These are phyloP conservation scores for Furcasterigmium furcatum DNA, from an alignment of 2,329 filamentous ascomycete species.

Conservation along the genomic window DNA sequence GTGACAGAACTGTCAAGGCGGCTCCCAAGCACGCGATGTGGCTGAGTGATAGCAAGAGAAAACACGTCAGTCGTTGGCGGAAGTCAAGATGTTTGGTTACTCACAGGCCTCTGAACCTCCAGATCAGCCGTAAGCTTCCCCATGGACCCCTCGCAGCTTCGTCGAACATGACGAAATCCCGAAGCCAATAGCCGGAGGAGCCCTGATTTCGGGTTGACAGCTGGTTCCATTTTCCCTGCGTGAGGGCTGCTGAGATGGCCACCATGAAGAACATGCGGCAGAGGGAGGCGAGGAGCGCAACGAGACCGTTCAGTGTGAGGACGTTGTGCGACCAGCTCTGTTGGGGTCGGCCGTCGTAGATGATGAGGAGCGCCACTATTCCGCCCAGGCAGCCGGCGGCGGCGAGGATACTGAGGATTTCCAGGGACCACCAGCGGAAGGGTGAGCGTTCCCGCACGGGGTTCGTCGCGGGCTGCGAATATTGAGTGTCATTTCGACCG, in stretches of 20 bases:
- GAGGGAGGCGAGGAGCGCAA: neutral
- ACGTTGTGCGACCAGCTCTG: neutral
- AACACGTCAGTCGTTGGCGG: too few species aligned
- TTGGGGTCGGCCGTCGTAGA: neutral
- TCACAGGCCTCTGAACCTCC: neutral
- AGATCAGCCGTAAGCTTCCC: neutral
- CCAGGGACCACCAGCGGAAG: neutral
- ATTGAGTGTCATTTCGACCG: neutral
- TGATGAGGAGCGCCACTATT: neutral
- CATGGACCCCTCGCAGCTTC: neutral
- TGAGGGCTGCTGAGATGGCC: neutral
- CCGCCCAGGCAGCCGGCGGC: neutral
- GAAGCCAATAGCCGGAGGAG: neutral
- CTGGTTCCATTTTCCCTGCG: neutral
- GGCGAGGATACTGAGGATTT: neutral
- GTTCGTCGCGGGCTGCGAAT: neutral
- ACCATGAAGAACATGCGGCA: neutral
- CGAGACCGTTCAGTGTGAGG: neutral
- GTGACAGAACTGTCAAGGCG: slow-evolving; percentile 27
- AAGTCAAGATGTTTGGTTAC: too few species aligned
- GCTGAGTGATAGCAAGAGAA: too few species aligned
- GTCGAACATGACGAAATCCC: neutral
- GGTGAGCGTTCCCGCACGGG: neutral
- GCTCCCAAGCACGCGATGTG: slow-evolving; percentile 35
- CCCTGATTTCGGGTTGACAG: neutral